Conservation (phyloP, 2,329 filamentous ascomycete genomes). For the Myriosclerotinia curreyana region DNA sequence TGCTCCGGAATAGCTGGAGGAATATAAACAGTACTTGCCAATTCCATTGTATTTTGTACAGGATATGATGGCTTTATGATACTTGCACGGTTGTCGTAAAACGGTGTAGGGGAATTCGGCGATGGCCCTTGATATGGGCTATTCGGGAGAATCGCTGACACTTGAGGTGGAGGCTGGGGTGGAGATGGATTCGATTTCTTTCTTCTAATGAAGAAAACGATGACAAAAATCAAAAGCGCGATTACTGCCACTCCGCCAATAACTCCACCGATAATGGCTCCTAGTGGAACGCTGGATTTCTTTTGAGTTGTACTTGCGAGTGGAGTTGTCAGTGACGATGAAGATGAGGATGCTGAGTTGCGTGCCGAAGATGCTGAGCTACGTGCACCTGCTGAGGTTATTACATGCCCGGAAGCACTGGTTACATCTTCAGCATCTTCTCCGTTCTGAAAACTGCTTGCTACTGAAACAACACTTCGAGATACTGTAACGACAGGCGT, state of each 20-base stretch:
- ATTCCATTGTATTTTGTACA: background rate
- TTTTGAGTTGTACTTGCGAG: background rate
- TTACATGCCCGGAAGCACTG: background rate
- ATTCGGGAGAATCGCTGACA: background rate
- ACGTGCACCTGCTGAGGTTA: background rate
- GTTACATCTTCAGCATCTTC: background rate
- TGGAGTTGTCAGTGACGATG: background rate
- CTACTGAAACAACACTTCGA: background rate
- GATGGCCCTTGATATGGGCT: background rate
- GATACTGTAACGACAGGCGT: background rate
- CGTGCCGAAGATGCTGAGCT: conserved; percentile 1
- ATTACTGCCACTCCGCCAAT: conserved; percentile 3
- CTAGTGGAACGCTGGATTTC: conserved; percentile 5
- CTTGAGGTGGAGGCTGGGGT: background rate
- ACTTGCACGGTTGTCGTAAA: background rate
- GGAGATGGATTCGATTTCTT: background rate
- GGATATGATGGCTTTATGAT: background rate
- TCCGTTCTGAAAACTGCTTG: background rate
- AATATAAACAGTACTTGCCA: conserved; percentile 7
- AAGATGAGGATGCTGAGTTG: background rate
- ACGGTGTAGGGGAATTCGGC: background rate
- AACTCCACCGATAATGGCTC: conserved; percentile 8
- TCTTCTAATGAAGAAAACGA: conserved; percentile 4
- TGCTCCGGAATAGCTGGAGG: background rate
- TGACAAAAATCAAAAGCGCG: background rate